phyloP scores from a whole-genome alignment of 306 rosid genomes.

The Hippophae gyantsensis region DNA sequence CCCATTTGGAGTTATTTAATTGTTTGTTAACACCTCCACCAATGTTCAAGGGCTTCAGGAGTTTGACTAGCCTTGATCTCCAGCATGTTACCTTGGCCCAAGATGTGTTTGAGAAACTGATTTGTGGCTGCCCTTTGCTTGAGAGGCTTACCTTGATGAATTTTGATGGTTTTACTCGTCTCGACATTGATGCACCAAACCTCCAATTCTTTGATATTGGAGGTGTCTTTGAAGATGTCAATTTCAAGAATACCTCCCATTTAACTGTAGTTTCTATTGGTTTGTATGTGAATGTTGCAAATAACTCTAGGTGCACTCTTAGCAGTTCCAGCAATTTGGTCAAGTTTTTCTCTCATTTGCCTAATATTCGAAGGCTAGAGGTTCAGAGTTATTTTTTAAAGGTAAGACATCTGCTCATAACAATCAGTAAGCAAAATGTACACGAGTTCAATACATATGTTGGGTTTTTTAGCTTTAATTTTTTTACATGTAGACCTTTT shows the following conservation, averaged over 20 bases:
- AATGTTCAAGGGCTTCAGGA: constrained; percentile 36
- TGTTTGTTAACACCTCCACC: constrained; percentile 52
- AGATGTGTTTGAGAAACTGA: constrained; percentile 37
- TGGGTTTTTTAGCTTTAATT: neutral
- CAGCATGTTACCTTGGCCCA: constrained; percentile 39
- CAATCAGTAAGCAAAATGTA: neutral
- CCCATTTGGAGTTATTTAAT: constrained; percentile 40
- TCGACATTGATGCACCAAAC: constrained; percentile 40
- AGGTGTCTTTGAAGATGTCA: constrained; percentile 35
- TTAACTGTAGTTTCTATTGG: constrained; percentile 47
- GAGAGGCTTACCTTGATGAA: constrained; percentile 45
- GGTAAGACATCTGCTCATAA: constrained; percentile 22
- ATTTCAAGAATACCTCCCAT: constrained; percentile 34
- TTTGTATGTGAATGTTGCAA: constrained; percentile 25
- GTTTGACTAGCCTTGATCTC: constrained; percentile 53
- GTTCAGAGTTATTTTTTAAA: constrained; percentile 35
- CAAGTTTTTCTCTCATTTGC: constrained; percentile 36
- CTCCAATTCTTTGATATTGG: constrained; percentile 40
- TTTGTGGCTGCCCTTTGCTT: constrained; percentile 45
- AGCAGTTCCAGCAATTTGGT: constrained; percentile 28
- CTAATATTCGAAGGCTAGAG: constrained; percentile 33
- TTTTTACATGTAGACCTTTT: neutral
- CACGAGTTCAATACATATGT: neutral
- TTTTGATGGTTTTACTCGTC: constrained; percentile 36
- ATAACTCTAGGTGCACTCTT: constrained; percentile 13